A percentile compares a stretch with the other conserved stretches of the same genome.
Evolutionary conservation across 1,139 yeast species (phyloP).

Genomic region (Pichia inconspicua): DNA sequence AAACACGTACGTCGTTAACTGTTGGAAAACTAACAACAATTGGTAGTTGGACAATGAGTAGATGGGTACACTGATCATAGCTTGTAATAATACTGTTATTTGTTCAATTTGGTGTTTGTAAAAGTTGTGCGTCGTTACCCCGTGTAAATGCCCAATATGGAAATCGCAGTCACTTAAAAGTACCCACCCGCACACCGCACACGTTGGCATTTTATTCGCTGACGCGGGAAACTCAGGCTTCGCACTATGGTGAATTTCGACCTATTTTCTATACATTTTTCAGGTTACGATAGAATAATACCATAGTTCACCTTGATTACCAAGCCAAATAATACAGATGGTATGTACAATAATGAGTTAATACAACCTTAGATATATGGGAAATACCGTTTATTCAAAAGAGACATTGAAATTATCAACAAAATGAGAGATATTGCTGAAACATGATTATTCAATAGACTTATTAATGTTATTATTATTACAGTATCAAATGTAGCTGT

Average conservation of each 20-base stretch:
- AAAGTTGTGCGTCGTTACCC: neutral
- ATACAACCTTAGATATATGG: neutral
- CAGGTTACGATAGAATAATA: neutral
- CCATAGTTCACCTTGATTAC: neutral
- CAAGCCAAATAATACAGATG: constrained; percentile 17
- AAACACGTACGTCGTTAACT: too few relatives aligned
- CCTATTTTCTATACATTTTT: neutral
- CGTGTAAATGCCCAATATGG: neutral
- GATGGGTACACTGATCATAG: too few relatives aligned
- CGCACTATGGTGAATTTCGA: neutral
- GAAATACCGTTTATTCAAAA: neutral
- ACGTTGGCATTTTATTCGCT: neutral
- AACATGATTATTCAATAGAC: too few relatives aligned
- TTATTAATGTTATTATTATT: too few relatives aligned
- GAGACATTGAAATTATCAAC: too few relatives aligned
- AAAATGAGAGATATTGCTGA: too few relatives aligned
- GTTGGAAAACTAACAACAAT: too few relatives aligned
- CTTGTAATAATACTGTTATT: too few relatives aligned
- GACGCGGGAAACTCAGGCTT: neutral
- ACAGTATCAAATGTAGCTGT: too few relatives aligned
- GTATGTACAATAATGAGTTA: constrained; percentile 7
- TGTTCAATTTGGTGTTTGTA: neutral
- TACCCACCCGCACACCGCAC: constrained; percentile 1
- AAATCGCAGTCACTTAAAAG: neutral
- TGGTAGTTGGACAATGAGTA: too few relatives aligned